These are phyloP conservation scores for Colletotrichum sp. DNA, from an alignment of 2,329 filamentous ascomycete species.

Conservation along the genomic window DNA sequence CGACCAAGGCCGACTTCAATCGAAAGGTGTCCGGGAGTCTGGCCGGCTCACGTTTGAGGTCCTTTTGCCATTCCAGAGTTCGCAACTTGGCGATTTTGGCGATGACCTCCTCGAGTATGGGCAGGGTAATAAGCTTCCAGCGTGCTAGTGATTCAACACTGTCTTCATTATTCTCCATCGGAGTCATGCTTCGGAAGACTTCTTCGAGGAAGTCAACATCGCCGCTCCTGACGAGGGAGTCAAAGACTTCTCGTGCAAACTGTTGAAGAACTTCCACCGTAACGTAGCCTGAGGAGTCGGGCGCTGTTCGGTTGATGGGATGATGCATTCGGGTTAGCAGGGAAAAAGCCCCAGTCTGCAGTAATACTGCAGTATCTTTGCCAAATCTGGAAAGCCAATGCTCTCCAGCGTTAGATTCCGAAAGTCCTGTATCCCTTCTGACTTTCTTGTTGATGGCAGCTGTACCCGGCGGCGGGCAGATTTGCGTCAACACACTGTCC, in stretches of 20 bases:
- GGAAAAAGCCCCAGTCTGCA: background rate
- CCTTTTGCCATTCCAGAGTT: background rate
- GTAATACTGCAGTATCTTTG: background rate
- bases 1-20: background rate
- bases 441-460: background rate
- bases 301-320: background rate
- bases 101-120: background rate
- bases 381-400: background rate
- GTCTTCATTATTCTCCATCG: background rate
- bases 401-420: background rate
- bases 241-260: background rate
- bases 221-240: background rate
- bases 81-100: background rate
- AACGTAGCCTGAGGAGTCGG: background rate
- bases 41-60: background rate
- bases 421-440: background rate
- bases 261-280: background rate
- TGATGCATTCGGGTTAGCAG: background rate
- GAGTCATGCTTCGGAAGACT: background rate
- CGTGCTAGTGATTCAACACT: background rate
- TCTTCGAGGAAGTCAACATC: background rate
- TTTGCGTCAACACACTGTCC: background rate
- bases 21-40: background rate
- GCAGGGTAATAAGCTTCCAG: background rate
- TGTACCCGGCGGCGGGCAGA: background rate